phyloP scores from a whole-genome alignment of 208 protist species.

The Hexamita inflata region DNA sequence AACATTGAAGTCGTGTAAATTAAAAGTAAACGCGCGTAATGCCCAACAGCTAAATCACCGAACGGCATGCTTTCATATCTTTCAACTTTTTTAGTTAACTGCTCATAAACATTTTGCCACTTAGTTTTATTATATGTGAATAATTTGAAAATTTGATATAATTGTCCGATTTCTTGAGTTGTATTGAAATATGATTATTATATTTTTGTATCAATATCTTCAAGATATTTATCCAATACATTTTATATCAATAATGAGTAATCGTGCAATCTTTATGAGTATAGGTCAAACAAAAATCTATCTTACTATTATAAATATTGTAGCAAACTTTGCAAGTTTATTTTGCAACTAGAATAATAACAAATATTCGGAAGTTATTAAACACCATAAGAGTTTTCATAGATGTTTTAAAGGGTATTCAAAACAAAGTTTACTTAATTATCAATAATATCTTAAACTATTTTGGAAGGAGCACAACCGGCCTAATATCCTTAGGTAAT shows the following conservation, averaged over 20 bases:
- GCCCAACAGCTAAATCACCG: background rate
- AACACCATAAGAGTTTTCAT: background rate
- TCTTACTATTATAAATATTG: background rate
- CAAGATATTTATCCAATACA: background rate
- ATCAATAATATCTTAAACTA: background rate
- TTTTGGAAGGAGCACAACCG: background rate
- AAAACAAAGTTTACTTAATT: background rate
- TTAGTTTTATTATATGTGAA: background rate
- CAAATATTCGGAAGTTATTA: background rate
- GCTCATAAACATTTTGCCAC: background rate
- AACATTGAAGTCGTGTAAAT: background rate
- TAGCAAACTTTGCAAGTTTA: background rate
- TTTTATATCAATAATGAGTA: background rate
- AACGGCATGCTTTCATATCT: background rate
- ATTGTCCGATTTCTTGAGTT: background rate
- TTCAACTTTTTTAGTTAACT: background rate
- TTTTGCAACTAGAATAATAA: background rate
- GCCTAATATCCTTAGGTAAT: background rate
- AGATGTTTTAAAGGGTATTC: background rate
- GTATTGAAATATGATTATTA: background rate
- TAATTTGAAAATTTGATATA: background rate
- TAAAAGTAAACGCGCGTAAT: background rate
- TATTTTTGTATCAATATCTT: background rate
- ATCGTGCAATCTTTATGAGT: background rate
- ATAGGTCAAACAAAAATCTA: background rate